These are phyloP conservation scores for Myxozyma udenii DNA, from an alignment of 805 yeast species.

Conservation along the genomic window DNA sequence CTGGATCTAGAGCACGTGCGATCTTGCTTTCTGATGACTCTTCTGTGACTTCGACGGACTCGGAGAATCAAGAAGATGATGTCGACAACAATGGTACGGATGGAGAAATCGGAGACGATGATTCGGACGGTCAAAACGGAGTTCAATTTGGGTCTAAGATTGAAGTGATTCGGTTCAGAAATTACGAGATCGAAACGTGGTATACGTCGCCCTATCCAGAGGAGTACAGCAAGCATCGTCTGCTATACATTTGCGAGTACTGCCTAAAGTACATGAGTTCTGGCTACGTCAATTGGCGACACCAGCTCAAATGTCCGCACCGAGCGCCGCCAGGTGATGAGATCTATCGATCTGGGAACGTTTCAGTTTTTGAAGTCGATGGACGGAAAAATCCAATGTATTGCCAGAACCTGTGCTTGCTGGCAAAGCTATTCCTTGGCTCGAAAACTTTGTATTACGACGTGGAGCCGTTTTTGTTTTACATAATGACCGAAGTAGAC, in stretches of 20 bases:
- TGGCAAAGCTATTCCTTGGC: conserved; percentile 84
- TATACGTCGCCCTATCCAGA: conserved; percentile 91
- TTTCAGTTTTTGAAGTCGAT: conserved; percentile 85
- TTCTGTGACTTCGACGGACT: neutral
- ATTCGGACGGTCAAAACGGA: conserved; percentile 20
- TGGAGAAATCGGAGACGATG: conserved; percentile 4
- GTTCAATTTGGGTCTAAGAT: conserved; percentile 44
- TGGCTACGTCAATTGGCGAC: conserved; percentile 64
- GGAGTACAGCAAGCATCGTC: conserved; percentile 61
- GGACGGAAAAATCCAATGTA: conserved; percentile 78
- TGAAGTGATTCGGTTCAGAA: conserved; percentile 65
- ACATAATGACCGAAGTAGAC: conserved; percentile 72
- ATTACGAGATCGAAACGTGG: conserved; percentile 82
- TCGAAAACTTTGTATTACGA: conserved; percentile 91
- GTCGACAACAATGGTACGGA: conserved; percentile 3
- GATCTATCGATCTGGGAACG: conserved; percentile 69
- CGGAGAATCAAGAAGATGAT: neutral
- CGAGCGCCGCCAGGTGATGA: conserved; percentile 88
- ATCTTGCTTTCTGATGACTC: neutral
- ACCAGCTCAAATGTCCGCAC: conserved; percentile 65
- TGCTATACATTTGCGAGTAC: conserved; percentile 74
- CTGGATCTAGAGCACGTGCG: neutral
- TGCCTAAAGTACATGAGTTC: conserved; percentile 79
- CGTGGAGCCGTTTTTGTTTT: conserved; percentile 92
- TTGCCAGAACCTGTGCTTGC: conserved; percentile 84